These are phyloP conservation scores for Pichia sp. DNA, from an alignment of 1,139 yeast species.

Conservation along the genomic window DNA sequence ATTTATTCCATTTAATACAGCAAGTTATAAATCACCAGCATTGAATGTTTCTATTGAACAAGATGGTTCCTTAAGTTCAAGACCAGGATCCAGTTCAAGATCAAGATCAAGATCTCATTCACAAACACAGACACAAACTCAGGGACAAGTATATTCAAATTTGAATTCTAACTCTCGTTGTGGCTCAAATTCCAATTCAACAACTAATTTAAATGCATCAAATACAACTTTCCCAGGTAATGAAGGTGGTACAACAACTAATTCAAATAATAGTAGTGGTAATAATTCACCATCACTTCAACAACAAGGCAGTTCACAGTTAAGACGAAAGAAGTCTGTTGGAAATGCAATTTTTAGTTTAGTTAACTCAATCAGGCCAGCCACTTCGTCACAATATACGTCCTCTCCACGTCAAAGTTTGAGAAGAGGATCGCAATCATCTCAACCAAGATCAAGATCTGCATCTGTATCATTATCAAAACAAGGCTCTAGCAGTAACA, in stretches of 20 bases:
- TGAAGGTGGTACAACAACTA: not conserved
- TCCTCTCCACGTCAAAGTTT: slow-evolving; percentile 3
- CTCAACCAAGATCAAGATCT: slow-evolving; percentile 6
- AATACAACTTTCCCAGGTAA: not conserved
- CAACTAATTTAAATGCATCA: not conserved
- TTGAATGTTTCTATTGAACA: not conserved
- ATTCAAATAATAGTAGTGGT: not conserved
- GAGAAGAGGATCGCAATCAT: slow-evolving; percentile 2
- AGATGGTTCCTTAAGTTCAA: not conserved
- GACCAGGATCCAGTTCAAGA: not conserved
- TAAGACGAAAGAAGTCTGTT: slow-evolving; percentile 24
- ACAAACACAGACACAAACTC: not conserved
- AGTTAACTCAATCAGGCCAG: slow-evolving; percentile 23
- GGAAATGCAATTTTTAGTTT: slow-evolving; percentile 21
- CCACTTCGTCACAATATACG: slow-evolving; percentile 5
- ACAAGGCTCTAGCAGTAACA: not conserved
- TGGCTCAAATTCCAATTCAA: not conserved
- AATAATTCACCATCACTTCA: slow-evolving; percentile 3
- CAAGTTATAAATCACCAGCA: not conserved
- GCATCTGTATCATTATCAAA: slow-evolving; percentile 3
- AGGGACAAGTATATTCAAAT: not conserved
- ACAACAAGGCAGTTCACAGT: slow-evolving; percentile 4
- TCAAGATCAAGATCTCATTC: not conserved
- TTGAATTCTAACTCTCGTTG: not conserved
- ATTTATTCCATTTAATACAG: slow-evolving; percentile 6